These are phyloP conservation scores for Dendryphion nanum DNA, from an alignment of 2,329 filamentous ascomycete species.

Conservation along the genomic window DNA sequence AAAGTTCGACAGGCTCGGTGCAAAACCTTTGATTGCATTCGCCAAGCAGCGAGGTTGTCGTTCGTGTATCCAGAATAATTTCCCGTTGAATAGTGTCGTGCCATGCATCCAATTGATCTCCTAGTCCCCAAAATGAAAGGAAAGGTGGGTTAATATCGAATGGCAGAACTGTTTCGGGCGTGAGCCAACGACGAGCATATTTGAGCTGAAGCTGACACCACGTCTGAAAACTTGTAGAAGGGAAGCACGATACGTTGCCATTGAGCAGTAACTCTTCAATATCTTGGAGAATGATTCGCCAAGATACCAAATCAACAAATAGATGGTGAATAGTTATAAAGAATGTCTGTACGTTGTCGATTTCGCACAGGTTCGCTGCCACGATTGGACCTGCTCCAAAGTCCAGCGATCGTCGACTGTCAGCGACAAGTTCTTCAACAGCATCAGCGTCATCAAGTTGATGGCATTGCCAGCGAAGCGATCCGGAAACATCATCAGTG, in stretches of 20 bases:
- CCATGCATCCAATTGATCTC: conserved; percentile 2
- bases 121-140: conserved; percentile 8
- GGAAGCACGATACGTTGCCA: conserved; percentile 6
- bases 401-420: no score
- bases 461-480: no score
- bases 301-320: conserved; percentile 10
- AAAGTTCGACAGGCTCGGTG: conserved; percentile 52
- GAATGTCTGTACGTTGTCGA: conserved; percentile 7
- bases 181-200: conserved; percentile 3
- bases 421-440: no score
- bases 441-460: no score
- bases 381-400: conserved; percentile 17
- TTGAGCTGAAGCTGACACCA: conserved; percentile 11
- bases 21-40: conserved; percentile 42
- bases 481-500: no score
- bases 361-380: conserved; percentile 19
- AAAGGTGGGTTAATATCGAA: conserved; percentile 4
- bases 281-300: conserved; percentile 14
- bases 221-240: conserved; percentile 11
- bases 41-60: conserved; percentile 7
- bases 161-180: conserved; percentile 3
- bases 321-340: conserved; percentile 10
- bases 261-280: conserved; percentile 11
- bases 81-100: conserved; percentile 3
- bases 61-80: conserved; percentile 7